Percentiles rank a stretch among this genome's conserved stretches.
These are phyloP conservation scores for Cylindrotheca fusiformis DNA, from an alignment of 108 stramenopile species.

Conservation along the genomic window DNA sequence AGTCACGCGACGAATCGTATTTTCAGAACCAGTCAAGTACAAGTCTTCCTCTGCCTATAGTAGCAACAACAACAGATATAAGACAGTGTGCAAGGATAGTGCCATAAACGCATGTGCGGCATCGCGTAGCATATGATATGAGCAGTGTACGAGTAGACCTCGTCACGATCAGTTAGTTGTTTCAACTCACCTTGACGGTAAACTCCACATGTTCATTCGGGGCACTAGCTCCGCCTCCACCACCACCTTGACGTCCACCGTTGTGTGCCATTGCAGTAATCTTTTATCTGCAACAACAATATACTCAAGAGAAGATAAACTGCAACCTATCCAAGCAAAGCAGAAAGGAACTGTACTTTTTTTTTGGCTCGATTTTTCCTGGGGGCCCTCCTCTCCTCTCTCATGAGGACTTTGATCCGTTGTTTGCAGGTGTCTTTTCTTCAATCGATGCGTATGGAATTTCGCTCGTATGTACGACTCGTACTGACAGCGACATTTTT, in stretches of 20 bases:
- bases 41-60: constrained; percentile 85
- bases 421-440: too few relatives aligned
- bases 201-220: constrained; percentile 92
- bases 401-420: too few relatives aligned
- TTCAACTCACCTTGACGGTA: constrained; percentile 80
- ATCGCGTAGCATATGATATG: not conserved
- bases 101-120: not conserved
- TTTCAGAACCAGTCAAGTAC: constrained; percentile 84
- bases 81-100: not conserved
- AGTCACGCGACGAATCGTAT: constrained; percentile 87
- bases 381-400: too few relatives aligned
- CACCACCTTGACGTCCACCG: constrained; percentile 60
- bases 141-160: too few relatives aligned
- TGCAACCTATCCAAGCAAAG: not conserved
- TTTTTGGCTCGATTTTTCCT: too few relatives aligned
- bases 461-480: too few relatives aligned
- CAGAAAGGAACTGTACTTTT: too few relatives aligned
- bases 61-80: not conserved
- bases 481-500: too few relatives aligned
- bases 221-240: constrained; percentile 44
- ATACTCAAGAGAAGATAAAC: not conserved
- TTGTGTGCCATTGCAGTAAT: constrained; percentile 57
- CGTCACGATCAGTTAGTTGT: too few relatives aligned
- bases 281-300: not conserved
- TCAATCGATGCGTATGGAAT: too few relatives aligned